phyloP scores from a whole-genome alignment of 441 rosid genomes.

The Arabidopsis hybrid region DNA sequence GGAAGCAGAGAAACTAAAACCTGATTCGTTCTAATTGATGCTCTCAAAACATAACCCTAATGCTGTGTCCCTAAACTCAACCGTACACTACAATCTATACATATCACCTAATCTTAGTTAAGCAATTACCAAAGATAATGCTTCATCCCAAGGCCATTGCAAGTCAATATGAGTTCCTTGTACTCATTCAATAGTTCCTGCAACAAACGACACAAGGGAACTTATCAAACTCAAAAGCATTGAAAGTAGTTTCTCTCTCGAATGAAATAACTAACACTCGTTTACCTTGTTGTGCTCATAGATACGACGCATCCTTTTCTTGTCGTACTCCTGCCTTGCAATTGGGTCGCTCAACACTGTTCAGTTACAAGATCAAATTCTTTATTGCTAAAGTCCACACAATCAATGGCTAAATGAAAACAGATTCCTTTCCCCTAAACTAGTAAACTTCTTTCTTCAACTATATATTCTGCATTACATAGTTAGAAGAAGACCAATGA shows the following conservation, averaged over 20 bases:
- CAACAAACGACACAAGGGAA: slow-evolving; percentile 35
- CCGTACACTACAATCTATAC: slow-evolving; percentile 17
- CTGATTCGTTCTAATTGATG: background rate
- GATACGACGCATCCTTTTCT: slow-evolving; percentile 63
- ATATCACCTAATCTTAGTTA: slow-evolving; percentile 24
- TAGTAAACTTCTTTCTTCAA: background rate
- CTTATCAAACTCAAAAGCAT: background rate
- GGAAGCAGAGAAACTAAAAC: background rate
- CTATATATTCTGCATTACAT: background rate
- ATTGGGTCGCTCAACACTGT: slow-evolving; percentile 84
- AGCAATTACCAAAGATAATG: slow-evolving; percentile 66
- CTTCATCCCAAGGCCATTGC: slow-evolving; percentile 92
- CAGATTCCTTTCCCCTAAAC: background rate
- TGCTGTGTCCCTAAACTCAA: background rate
- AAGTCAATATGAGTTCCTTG: slow-evolving; percentile 91
- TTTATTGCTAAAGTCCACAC: background rate
- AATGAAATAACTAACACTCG: slow-evolving; percentile 26
- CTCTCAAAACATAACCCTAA: background rate
- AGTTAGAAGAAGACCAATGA: background rate
- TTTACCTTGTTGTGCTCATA: slow-evolving; percentile 65
- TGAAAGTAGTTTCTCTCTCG: background rate
- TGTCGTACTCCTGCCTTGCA: slow-evolving; percentile 79
- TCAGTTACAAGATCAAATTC: slow-evolving; percentile 10
- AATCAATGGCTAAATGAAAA: background rate
- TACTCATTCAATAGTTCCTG: slow-evolving; percentile 86